Base-by-base conservation (phyloP, 345 rosid species). In the Salix arbutifolia region DNA sequence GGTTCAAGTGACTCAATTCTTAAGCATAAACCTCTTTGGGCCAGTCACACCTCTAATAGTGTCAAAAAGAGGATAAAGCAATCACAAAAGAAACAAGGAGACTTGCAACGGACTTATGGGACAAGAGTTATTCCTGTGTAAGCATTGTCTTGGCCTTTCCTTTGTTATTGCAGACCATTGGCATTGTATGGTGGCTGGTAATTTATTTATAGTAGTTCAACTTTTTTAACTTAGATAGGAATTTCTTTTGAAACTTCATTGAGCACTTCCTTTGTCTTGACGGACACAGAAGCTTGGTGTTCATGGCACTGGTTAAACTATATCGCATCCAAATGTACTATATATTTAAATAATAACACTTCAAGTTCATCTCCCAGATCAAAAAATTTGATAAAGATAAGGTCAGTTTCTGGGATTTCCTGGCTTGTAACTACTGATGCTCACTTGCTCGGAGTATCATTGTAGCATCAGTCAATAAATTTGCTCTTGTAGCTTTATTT, bases 51-150 rank as follows among this genome's bases (percentile, higher is more conserved):
- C 78, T 84, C 91, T 9, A 88, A 78, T 79, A 76, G 40, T 53
- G 82, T 82, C 60, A 91, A 87, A 83, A 85, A 82, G 65, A 77
- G 69, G 70, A 72, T 48, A 33, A 93, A 84, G 87, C 86, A 81
- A 74, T 71, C 53, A 35, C 85, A 70, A 69, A 91, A 83, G 90
- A 92, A 90, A 80, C 84, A 78, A 77, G 99, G 98, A 50, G 89
- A 89, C 80, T 78, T 94, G 75, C 84, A 91, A 76, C 90, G 94
- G 69, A 94, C 99, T 62, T 94, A 90, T 72, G 99, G 99, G 83
- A 96, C 99, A 42, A 88, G 98, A 91, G 98, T 96, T 77, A 88
- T 96, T 87, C 99, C 99, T 78, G 95, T 96, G 99, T 96, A 78
- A 92, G 97, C 65, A 77, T 65, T 66, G 68, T 46, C 70, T 73